Base-by-base conservation (phyloP, 257 asterid species). In the Ballota nigra region DNA sequence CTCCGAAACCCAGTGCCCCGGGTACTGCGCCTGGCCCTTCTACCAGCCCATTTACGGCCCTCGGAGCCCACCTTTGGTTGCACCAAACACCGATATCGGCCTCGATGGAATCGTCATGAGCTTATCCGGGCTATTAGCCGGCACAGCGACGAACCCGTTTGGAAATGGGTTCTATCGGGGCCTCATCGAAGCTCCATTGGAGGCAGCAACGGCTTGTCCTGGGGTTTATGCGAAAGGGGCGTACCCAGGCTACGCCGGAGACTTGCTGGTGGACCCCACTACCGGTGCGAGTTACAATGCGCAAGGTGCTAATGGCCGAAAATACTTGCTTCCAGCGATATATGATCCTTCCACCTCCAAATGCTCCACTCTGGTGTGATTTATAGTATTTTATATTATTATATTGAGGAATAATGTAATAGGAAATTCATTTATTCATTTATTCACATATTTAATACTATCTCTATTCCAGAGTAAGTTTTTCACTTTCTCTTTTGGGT, bases 241-340 rank as follows among this genome's bases (percentile, higher is more conserved):
- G 0, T 91, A 91, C 62, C 96, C 97, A 0, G 97, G 97, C 3
- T 29, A 29, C 34, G 34, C n/a, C n/a, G n/a, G n/a, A n/a, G n/a
- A n/a, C n/a, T n/a, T n/a, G n/a, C n/a, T n/a, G n/a, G n/a, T n/a
- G n/a, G n/a, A n/a, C n/a, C n/a, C n/a, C n/a, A n/a, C n/a, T n/a
- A n/a, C n/a, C n/a, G n/a, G n/a, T n/a, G 97, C 91, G 3, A 91
- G 97, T 78, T 91, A 85, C 61, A 91, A 91, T 83, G 92, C 97
- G 38, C 80, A 72, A 26, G 97, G 96, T 67, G 72, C 75, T 1
- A 75, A 81, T 16, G 88, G 83, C 2, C 80, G 94, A 75, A 91
- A 87, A 13, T 91, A 84, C 67, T 43, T 91, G 78, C 73, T 88
- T 36, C 96, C 97, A 1, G 89, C 94, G 1, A 49, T 91, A 0